Base-by-base conservation (phyloP, 2,329 filamentous ascomycete genomes). In the Calonectria multiphialidica region DNA sequence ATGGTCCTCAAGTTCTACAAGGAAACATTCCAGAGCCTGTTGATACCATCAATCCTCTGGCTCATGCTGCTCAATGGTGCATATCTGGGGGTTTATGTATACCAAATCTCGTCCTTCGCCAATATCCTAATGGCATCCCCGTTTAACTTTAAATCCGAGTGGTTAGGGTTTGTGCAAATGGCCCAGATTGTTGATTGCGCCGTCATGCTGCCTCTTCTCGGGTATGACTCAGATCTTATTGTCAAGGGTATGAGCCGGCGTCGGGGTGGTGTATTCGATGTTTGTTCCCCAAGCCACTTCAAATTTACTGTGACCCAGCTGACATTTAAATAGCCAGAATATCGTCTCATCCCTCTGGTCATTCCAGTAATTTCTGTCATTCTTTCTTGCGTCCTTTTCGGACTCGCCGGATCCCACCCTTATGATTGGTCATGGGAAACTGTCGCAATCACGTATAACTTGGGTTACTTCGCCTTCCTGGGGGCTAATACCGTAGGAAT, bases 401-500 rank as follows among this genome's bases (percentile, higher is more conserved):
- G 70, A 7, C 53, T n/a, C 2, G 65, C 65, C 0, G 65, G 37
- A 30, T 40, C 65, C 9, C 35, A 40, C 12, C 65, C 65, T 8
- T n/a, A 61, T 12, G 33, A 68, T 15, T 78, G 72, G 66, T 47
- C 70, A 12, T 79, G 77, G 75, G 71, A 72, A 15, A 47, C 76
- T 7, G 64, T 76, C 33, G 77, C 72, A 1, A 71, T 76, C 2
- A 64, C 77, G 0, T 78, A 76, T 55, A 33, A 72, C 21, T 15
- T 63, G 5, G 47, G 53, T 10, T 80, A 76, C 70, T 79, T 81
- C 37, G 72, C 74, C 5, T 81, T 81, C 70, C 35, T 81, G 0
- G 78, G 76, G 3, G 78, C 77, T 16, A 81, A 79, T 53, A 68
- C 75, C 2, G 68, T 78, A 16, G 79, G 77, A 45, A 80, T 81